Base-by-base conservation (phyloP, 495 filamentous ascomycete species). In the Venustampulla echinocandica region DNA sequence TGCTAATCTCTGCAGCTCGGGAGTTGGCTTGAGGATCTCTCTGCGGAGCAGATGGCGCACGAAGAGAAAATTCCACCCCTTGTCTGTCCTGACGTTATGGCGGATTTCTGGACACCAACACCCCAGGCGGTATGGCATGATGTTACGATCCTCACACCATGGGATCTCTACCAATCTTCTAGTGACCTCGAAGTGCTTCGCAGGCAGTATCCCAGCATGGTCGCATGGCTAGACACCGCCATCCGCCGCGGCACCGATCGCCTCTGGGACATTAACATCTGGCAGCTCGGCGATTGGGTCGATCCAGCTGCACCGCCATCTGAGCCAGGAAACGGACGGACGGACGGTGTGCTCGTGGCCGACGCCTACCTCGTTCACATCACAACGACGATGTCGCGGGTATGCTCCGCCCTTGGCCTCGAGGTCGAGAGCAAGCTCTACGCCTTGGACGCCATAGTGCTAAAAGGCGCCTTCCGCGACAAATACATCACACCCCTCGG, bases 361-460 rank as follows among this genome's bases (percentile, higher is more conserved):
- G 68, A 77, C 42, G 69, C 72, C 7, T 75, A 72, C 53, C 60
- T 77, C 10, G 58, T 74, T 3, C 68, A 69, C 40, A 64, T 68
- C 4, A 68, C 66, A 0, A 52, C 52, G 10, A 20, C 67, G 0
- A 44, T 39, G 13, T 22, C 51, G 6, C 35, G 55, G 14, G 62
- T 64, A 33, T 53, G 57, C 1, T 46, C 45, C n/a, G 46, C 60
- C 5, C 56, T 75, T 4, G 62, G 58, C 1, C 23, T 61, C 4
- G 33, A 50, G 0, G 56, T 50, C 4, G 65, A 68, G 1, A 44
- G 42, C n/a, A 25, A 25, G 14, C 56, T 55, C 0, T 74, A 64
- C 22, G 38, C 39, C 19, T 14, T 46, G 10, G 60, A 63, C 17
- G 58, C 56, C 4, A 10, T 37, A 1, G 42, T 48, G 4, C 52